Base-by-base conservation (phyloP, 805 yeast species). In the Yarrowia sp. region DNA sequence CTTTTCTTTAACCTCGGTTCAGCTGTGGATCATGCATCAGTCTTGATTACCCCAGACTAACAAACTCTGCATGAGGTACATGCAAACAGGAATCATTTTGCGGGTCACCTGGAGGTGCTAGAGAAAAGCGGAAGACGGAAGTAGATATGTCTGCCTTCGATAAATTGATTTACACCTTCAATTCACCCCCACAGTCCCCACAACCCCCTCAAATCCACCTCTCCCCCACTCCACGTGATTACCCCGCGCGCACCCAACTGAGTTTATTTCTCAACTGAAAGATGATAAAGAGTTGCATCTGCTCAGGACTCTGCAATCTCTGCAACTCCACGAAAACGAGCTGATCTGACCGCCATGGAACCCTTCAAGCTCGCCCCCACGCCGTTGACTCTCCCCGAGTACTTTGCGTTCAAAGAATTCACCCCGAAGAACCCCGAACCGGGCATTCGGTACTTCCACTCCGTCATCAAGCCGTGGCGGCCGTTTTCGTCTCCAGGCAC, bases 401-500 rank as follows among this genome's bases (percentile, higher is more conserved):
- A 46, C 53, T 46, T 61, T 36, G 66, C 34, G 1, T 46, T 47
- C 46, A 19, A 47, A 13, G 55, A 46, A 15, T 61, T 61, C 55
- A 20, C 46, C 2, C 66, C 66, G 13, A 15, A 15, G n/a, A 61
- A 61, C 55, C 38, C 66, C 55, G 66, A 61, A 24, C 66, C 43
- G 2, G 66, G 66, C 0, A 20, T 61, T 17, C 34, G 66, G 38
- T 61, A 61, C 55, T 61, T 61, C 10, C 44, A 44, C 44, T 64
- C 67, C n/a, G 20, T 64, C 14, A 40, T 30, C 61, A 64, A 64
- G 50, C 61, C 67, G 13, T 50, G 60, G 67, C 49, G 60, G 4
- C 67, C 66, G 7, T 61, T 61, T n/a, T 61, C 66, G 20, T 61
- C 66, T 24, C 58, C 67, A 1, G 67, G 67, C 9, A 52, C 60